Evolutionary conservation across 108 stramenopile species (phyloP).

Genomic region (Discostella stelligeroides): DNA sequence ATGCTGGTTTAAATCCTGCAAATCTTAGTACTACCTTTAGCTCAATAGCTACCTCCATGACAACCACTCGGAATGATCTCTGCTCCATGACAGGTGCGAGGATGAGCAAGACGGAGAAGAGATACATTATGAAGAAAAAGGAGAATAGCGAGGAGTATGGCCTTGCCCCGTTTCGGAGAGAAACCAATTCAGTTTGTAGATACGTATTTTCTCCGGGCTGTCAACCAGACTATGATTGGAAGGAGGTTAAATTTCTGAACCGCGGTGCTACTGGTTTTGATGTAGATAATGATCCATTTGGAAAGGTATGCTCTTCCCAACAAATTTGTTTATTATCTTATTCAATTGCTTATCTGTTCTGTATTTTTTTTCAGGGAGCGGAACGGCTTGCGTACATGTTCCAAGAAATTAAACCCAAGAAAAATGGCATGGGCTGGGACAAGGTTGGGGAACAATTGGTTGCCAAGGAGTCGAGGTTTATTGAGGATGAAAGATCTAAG

Average conservation of each 20-base stretch:
- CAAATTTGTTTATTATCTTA: not conserved
- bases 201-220: slow-evolving; percentile 18
- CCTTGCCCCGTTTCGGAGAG: slow-evolving; percentile 18
- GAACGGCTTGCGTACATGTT: slow-evolving; percentile 50
- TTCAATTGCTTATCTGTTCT: not conserved
- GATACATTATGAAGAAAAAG: slow-evolving; percentile 37
- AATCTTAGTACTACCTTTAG: slow-evolving; percentile 33
- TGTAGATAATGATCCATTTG: slow-evolving; percentile 49
- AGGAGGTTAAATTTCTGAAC: slow-evolving; percentile 27
- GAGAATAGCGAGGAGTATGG: slow-evolving; percentile 18
- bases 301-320: slow-evolving; percentile 6
- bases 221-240: slow-evolving; percentile 27
- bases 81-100: slow-evolving; percentile 23
- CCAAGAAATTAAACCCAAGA: slow-evolving; percentile 34
- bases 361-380: slow-evolving; percentile 16
- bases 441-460: slow-evolving; percentile 38
- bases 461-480: slow-evolving; percentile 44
- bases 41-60: slow-evolving; percentile 49
- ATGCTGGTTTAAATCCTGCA: slow-evolving; percentile 48
- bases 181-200: slow-evolving; percentile 32
- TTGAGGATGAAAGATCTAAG: slow-evolving; percentile 42
- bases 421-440: slow-evolving; percentile 16
- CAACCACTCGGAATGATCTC: slow-evolving; percentile 44
- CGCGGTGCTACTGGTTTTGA: slow-evolving; percentile 28
- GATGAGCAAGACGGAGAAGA: slow-evolving; percentile 26